Evolutionary conservation across 164 flowering plant genomes (phyloP), one percentile per base, ranked within the genome.

Genomic region (Paratinospora sagittata): DNA sequence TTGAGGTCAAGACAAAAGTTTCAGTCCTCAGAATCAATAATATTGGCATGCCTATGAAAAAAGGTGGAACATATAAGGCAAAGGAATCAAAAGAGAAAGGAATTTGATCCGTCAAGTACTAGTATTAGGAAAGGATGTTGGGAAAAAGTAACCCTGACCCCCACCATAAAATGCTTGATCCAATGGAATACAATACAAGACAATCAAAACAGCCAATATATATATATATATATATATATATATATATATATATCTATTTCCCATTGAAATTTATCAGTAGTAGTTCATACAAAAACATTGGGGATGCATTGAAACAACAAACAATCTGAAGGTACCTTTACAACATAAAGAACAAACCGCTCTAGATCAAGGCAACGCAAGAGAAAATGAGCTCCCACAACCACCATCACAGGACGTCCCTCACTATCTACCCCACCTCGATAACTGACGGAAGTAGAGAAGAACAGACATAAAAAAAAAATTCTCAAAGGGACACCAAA

Each of bases 381-480:
- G 71, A 96, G 85, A 79, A 96, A 93, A 84, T 96, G 99, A 70
- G 99, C 99, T 73, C 99, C 99, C 58, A 96, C 99, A 71, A 96
- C 89, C 24, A 96, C 99, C 96, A 96, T 91, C 6, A 96, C 91
- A 63, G 99, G 98, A n/a, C 88, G 96, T 23, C 99, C 99, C 75
- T 93, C 97, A 75, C 84, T 87, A 67, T 96, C 99, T n/a, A 96
- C 97, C 24, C 99, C 99, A 65, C 99, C 97, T 69, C 97, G 98
- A 74, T 96, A 96, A 55, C 99, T 96, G 81, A 67, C 19, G 1
- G 9, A 19, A n/a, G 21, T 7, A 14, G n/a, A 66, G 14, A 47
- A 41, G 47, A 34, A 33, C 8, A n/a, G 36, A 64, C 37, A 68
- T 23, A 3, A 41, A 8, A 37, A 37, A 47, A 27, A 26, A 8